phyloP scores from a whole-genome alignment of 345 rosid species.

The Eucalyptus fibrosa region DNA sequence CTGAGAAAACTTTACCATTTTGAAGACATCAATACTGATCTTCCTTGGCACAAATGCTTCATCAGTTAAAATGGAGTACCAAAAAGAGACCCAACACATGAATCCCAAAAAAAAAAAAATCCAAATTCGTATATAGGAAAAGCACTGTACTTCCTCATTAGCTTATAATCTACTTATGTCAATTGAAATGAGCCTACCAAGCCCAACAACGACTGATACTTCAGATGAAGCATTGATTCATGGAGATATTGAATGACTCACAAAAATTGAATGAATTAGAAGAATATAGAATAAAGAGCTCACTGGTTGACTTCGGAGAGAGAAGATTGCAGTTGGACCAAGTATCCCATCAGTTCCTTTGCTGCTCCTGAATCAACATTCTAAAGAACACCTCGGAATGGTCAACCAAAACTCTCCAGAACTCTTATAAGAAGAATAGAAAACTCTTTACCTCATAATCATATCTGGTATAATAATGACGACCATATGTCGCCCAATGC shows the following conservation, averaged over 20 bases:
- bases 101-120: not conserved
- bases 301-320: constrained; percentile 72
- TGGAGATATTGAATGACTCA: not conserved
- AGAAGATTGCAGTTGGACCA: constrained; percentile 78
- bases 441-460: constrained; percentile 75
- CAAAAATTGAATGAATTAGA: not conserved
- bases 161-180: not conserved
- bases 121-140: not conserved
- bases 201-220: not conserved
- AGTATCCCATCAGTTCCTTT: constrained; percentile 77
- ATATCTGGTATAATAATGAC: constrained; percentile 94
- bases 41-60: not conserved
- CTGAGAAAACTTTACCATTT: not conserved
- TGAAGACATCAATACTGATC: not conserved
- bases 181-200: not conserved
- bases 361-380: constrained; percentile 94
- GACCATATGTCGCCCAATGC: constrained; percentile 88
- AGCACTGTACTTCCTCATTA: not conserved
- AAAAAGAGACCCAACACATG: not conserved
- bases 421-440: not conserved
- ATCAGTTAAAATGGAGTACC: not conserved
- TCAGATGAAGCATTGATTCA: not conserved
- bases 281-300: not conserved
- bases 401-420: not conserved
- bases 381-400: constrained; percentile 10